phyloP scores from a whole-genome alignment of 31 red algal genomes.

The Odonthalia washingtoniensis region DNA sequence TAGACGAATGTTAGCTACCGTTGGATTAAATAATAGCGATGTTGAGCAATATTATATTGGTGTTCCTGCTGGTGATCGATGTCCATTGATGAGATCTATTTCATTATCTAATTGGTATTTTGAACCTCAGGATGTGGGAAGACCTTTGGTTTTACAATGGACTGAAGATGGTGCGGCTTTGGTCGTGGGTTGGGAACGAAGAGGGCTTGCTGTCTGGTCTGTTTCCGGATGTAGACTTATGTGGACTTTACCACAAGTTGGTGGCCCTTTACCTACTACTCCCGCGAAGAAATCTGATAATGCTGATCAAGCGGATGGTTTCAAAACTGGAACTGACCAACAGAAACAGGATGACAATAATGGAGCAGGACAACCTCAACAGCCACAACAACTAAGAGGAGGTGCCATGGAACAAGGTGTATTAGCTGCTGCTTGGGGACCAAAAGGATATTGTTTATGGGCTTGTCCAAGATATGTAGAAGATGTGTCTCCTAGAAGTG shows the following conservation, averaged over 20 bases:
- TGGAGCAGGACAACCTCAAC: too few relatives aligned
- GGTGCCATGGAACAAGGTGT: constrained; percentile 84
- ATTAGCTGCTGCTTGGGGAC: constrained; percentile 62
- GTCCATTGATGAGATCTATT: constrained; percentile 65
- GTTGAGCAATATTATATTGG: constrained; percentile 90
- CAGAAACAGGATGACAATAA: too few relatives aligned
- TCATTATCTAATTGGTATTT: constrained; percentile 85
- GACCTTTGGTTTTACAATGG: constrained; percentile 77
- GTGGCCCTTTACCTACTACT: constrained; percentile 57
- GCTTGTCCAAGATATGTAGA: constrained; percentile 56
- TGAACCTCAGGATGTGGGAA: constrained; percentile 70
- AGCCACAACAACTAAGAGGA: too few relatives aligned
- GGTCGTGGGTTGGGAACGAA: constrained; percentile 85
- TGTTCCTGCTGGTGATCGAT: constrained; percentile 71
- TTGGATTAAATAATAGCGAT: constrained; percentile 80
- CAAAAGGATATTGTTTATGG: constrained; percentile 70
- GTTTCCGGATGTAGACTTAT: constrained; percentile 87
- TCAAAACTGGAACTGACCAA: too few relatives aligned
- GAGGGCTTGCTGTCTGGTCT: constrained; percentile 91
- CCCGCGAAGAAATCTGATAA: too few relatives aligned
- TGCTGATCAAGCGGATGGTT: too few relatives aligned
- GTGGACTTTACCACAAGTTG: constrained; percentile 86
- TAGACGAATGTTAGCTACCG: constrained; percentile 76
- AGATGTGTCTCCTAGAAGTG: constrained; percentile 23
- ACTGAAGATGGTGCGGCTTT: constrained; percentile 84